Conservation (phyloP, 2,329 filamentous ascomycete species). For the Dothideomycetes sp. region DNA sequence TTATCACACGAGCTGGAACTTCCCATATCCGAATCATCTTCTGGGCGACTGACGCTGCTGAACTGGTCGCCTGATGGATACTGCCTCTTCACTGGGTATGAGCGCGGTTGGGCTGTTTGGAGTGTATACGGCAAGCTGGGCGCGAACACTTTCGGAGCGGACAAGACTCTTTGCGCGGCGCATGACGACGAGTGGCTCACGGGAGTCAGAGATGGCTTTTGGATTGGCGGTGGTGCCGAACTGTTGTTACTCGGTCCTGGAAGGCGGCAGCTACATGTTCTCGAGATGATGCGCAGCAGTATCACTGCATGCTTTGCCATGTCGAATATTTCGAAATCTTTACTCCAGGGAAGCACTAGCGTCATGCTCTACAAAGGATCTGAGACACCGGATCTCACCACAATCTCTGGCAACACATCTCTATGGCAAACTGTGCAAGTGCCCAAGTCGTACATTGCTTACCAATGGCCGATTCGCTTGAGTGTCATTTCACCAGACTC, state of each 20-base stretch:
- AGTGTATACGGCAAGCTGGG: slow-evolving; percentile 92
- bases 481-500: slow-evolving; percentile 86
- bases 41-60: slow-evolving; percentile 65
- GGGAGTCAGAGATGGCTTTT: slow-evolving; percentile 67
- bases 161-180: slow-evolving; percentile 51
- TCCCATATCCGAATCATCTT: slow-evolving; percentile 56
- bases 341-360: slow-evolving; percentile 79
- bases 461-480: slow-evolving; percentile 87
- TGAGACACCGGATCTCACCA: slow-evolving; percentile 80
- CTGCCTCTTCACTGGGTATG: slow-evolving; percentile 87
- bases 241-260: slow-evolving; percentile 57
- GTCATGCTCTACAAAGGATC: slow-evolving; percentile 92
- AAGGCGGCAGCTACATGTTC: slow-evolving; percentile 16
- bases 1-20: slow-evolving; percentile 69
- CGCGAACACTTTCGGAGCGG: slow-evolving; percentile 70
- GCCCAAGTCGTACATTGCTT: slow-evolving; percentile 71
- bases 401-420: slow-evolving; percentile 82
- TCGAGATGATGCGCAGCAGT: slow-evolving; percentile 93
- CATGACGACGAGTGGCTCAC: slow-evolving; percentile 80
- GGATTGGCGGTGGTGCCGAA: slow-evolving; percentile 82
- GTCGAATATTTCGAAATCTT: slow-evolving; percentile 79
- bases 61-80: slow-evolving; percentile 92
- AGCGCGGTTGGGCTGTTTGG: slow-evolving; percentile 91
- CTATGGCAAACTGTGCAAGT: slow-evolving; percentile 93
- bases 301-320: slow-evolving; percentile 84